Base-by-base conservation (phyloP, 306 rosid species). In the Trifolium repens region DNA sequence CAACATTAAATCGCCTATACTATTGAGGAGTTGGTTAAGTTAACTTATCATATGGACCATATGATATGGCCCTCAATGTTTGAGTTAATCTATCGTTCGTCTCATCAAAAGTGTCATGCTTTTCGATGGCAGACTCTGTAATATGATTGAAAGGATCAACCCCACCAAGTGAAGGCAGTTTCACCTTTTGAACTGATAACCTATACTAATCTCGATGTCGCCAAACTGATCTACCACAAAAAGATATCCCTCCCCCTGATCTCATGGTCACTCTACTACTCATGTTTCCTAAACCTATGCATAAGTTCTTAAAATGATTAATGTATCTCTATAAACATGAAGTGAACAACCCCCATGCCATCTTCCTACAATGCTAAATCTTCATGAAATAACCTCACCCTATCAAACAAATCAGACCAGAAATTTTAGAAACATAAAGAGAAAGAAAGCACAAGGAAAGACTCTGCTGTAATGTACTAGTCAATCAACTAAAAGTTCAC, bases 201-300 rank as follows among this genome's bases (percentile, higher is more conserved):
- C 32, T 17, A 39, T 64, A 9, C 69, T 12, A 10, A 63, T 16
- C 30, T n/a, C 3, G 10, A 37, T 35, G 27, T 16, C 49, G 16
- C 27, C 26, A 42, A 64, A 64, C 27, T 9, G 50, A 2, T 64
- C 47, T 65, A 43, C 70, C 15, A 19, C 50, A 16, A 9, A 64
- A 64, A n/a, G 50, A 64, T 37, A 11, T 9, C 5, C 50, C 32
- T 15, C 46, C 42, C 5, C 26, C 14, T 39, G 50, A 65, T 40
- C 15, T 40, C 52, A 10, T 24, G 49, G 17, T 14, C 70, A 40
- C 34, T 40, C 32, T 40, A 4, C 17, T 39, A 17, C 52, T 16
- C 32, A 12, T 64, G 17, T 65, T 65, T 65, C 5, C 34, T 9
- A 12, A 40, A 65, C 50, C n/a, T 65, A 19, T 65, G 70, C 70